Evolutionary conservation across 2,329 filamentous ascomycete genomes (phyloP), one percentile per base, ranked within the genome.

Genomic region (Penicillium sp.): DNA sequence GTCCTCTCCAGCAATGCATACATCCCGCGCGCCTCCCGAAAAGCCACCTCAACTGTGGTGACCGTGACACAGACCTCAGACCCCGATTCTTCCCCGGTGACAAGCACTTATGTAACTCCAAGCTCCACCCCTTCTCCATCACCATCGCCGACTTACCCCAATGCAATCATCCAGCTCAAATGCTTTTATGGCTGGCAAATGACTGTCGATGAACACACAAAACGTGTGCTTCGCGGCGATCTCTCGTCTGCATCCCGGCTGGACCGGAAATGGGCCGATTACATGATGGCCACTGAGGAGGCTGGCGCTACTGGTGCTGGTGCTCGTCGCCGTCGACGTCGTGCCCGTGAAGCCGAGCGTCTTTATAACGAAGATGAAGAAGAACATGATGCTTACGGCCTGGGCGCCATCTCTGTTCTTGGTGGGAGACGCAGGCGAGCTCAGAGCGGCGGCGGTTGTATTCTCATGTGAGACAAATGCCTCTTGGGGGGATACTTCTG

Each of bases 181-280:
- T 96, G 91, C 73, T 97, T 93, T 77, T 96, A 96, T 71, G 91
- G 89, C 39, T 97, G 90, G 84, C 93, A 97, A 74, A 90, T 90
- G 76, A 97, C 91, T 0, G 91, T 97, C 4, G 89, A 97, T 62
- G 91, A 97, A 71, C 93, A 97, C 73, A 91, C 86, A 49, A 93
- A 92, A 75, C 84, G 92, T 4, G 90, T 97, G 0, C 72, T 96
- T 47, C 80, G 84, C 4, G 90, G 90, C 7, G 89, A 96, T 58
- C 82, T 91, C 55, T 78, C 80, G 0, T 81, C 89, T 1, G 94
- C 94, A 0, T 81, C 80, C 35, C 80, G 90, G n/a, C 79, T 97
- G 18, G 92, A 96, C 77, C 82, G 86, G 60, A 95, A 93, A 70
- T 97, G 93, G 93, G 88, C 88, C 0, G 89, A 95, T 51, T 96